A percentile compares a stretch with the other conserved stretches of the same genome.
phyloP scores from a whole-genome alignment of 2,329 filamentous ascomycete species.

The Didymella pinodella region DNA sequence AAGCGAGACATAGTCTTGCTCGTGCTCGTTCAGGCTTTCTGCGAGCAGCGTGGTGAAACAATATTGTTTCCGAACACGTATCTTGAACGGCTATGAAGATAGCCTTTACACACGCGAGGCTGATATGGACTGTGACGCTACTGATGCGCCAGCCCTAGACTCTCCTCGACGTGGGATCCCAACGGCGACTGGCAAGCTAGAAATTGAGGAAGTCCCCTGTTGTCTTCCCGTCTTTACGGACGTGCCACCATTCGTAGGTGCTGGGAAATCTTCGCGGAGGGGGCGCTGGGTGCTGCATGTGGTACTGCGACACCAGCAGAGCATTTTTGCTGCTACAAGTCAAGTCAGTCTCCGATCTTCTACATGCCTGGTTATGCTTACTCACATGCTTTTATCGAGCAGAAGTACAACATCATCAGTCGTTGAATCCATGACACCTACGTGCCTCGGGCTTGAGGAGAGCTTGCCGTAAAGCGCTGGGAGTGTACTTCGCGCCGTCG shows the following conservation, averaged over 20 bases:
- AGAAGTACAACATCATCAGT: too few species aligned
- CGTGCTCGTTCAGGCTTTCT: slow-evolving; percentile 18
- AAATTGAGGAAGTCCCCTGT: slow-evolving; percentile 15
- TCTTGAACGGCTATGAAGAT: not conserved
- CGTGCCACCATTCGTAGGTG: slow-evolving; percentile 54
- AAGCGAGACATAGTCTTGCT: slow-evolving; percentile 23
- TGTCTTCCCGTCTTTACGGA: too few species aligned
- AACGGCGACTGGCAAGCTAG: slow-evolving; percentile 6
- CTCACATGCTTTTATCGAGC: too few species aligned
- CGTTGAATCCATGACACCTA: too few species aligned
- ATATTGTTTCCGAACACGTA: not conserved
- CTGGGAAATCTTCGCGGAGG: slow-evolving; percentile 60
- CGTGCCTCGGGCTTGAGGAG: slow-evolving; percentile 40
- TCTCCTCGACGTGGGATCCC: not conserved
- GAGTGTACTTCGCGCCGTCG: slow-evolving; percentile 34
- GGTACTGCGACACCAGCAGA: slow-evolving; percentile 52
- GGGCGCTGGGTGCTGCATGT: slow-evolving; percentile 50
- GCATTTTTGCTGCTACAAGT: slow-evolving; percentile 59
- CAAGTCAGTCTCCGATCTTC: too few species aligned
- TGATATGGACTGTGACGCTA: slow-evolving; percentile 10
- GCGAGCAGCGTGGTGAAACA: slow-evolving; percentile 17
- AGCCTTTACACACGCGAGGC: slow-evolving; percentile 7
- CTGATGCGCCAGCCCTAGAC: slow-evolving; percentile 4
- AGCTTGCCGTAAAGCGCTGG: slow-evolving; percentile 45
- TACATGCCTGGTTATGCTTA: too few species aligned